These are phyloP conservation scores for Polytrichum commune DNA, from an alignment of 225 moss, liverwort and hornwort genomes.

Conservation along the genomic window DNA sequence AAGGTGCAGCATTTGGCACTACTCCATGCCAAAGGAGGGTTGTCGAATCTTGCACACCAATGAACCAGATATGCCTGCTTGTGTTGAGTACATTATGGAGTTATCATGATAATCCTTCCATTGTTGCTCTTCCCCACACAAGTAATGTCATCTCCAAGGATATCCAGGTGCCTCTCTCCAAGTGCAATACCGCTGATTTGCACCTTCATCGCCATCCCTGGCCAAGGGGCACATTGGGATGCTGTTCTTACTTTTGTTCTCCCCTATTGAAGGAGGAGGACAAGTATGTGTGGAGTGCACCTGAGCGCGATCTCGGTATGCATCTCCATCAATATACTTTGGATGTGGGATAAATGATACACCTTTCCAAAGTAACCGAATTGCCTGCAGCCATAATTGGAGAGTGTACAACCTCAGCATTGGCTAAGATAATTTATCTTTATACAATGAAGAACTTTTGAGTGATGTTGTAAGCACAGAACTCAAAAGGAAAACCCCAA, in stretches of 20 bases:
- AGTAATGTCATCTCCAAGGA: constrained; percentile 61
- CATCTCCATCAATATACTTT: constrained; percentile 65
- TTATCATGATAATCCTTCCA: neutral
- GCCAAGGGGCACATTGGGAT: constrained; percentile 6
- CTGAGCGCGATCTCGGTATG: constrained; percentile 60
- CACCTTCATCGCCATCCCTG: constrained; percentile 9
- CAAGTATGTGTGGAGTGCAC: constrained; percentile 39
- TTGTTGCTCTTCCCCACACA: too few species aligned
- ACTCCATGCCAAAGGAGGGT: too few species aligned
- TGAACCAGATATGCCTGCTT: too few species aligned
- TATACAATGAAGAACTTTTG: neutral
- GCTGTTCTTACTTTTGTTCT: constrained; percentile 3
- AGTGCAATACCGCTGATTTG: constrained; percentile 51
- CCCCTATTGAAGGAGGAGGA: constrained; percentile 21
- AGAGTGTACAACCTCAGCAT: neutral
- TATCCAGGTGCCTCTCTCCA: constrained; percentile 72
- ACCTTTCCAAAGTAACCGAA: constrained; percentile 77
- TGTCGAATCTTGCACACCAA: too few species aligned
- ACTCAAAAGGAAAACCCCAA: neutral
- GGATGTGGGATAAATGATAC: constrained; percentile 75
- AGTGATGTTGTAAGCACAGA: neutral
- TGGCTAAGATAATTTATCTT: neutral
- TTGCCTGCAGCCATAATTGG: constrained; percentile 36
- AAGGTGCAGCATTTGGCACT: too few species aligned
- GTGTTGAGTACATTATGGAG: too few species aligned